Conservation (phyloP, 768 basidiomycete genomes). For the Chalciporus piperatus region DNA sequence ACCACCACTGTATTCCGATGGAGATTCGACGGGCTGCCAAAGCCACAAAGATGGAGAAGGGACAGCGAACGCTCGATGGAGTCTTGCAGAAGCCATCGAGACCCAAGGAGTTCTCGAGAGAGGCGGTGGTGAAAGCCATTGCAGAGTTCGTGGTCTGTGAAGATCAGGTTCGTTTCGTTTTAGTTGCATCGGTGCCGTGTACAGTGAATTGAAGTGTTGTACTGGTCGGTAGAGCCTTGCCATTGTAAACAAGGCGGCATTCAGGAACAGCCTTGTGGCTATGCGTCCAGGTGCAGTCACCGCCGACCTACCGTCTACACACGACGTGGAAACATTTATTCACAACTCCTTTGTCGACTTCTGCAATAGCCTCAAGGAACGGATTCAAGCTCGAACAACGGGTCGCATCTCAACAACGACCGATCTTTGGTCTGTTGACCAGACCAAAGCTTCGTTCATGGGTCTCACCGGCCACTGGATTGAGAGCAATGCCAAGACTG, state of each 20-base stretch:
- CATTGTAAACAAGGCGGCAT: conserved; percentile 9
- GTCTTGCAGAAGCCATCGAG: background rate
- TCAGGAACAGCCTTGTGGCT: conserved; percentile 16
- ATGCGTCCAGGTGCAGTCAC: conserved; percentile 15
- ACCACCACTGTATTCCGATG: background rate
- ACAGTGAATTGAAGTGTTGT: background rate
- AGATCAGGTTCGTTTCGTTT: conserved; percentile 13
- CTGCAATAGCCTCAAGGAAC: conserved; percentile 1
- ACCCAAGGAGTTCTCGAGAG: conserved; percentile 9
- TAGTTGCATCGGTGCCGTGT: background rate
- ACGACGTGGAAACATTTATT: conserved; percentile 14
- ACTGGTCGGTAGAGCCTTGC: conserved; percentile 8
- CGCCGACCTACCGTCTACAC: conserved; percentile 12
- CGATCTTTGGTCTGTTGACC: conserved; percentile 17
- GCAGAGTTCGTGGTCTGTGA: conserved; percentile 14
- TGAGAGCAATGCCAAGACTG: too few species aligned
- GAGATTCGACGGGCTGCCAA: background rate
- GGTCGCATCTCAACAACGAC: conserved; percentile 12
- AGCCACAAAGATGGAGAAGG: background rate
- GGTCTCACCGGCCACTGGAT: conserved; percentile 20
- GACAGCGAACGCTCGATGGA: background rate
- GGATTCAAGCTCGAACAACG: conserved; percentile 7
- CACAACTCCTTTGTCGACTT: conserved; percentile 15
- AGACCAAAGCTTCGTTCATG: conserved; percentile 22
- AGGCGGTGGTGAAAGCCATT: conserved; percentile 8